Conservation (phyloP, 441 rosid genomes). For the Brassica hybrid region DNA sequence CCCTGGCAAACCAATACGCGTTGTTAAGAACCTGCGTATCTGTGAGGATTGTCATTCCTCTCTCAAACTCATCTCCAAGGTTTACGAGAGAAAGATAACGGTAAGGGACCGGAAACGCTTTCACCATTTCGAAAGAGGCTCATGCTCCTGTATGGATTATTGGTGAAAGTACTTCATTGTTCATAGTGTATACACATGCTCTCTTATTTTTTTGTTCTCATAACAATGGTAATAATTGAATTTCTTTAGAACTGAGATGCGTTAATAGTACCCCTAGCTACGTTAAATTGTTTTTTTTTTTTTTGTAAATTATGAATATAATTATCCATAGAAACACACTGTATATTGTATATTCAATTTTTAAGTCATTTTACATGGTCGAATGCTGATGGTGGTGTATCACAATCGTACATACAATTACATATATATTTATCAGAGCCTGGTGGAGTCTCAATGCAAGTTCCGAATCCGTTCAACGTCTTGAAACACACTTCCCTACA, state of each 20-base stretch:
- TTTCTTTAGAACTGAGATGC: background rate
- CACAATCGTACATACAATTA: slow-evolving; percentile 24
- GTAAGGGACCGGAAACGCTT: slow-evolving; percentile 59
- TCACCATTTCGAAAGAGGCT: slow-evolving; percentile 59
- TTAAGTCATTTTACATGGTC: background rate
- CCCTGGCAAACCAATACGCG: slow-evolving; percentile 47
- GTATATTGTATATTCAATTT: background rate
- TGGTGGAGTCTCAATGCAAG: slow-evolving; percentile 26
- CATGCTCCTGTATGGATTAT: slow-evolving; percentile 53
- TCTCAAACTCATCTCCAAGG: slow-evolving; percentile 53
- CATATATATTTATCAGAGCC: slow-evolving; percentile 19
- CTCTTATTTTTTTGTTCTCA: background rate
- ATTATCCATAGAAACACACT: background rate
- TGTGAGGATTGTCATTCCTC: slow-evolving; percentile 61
- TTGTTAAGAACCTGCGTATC: slow-evolving; percentile 57
- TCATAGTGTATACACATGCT: slow-evolving; percentile 17
- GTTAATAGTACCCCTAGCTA: background rate
- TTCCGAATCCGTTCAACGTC: slow-evolving; percentile 25
- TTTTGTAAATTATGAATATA: background rate
- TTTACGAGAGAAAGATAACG: slow-evolving; percentile 45
- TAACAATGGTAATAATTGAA: background rate
- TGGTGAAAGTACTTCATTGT: slow-evolving; percentile 46
- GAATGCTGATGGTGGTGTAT: too few relatives aligned
- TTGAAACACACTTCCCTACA: slow-evolving; percentile 22
- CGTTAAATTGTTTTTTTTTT: background rate